Evolutionary conservation across 768 basidiomycete genomes (phyloP).

Genomic region (Rhodosporidiobolus odoratus): DNA sequence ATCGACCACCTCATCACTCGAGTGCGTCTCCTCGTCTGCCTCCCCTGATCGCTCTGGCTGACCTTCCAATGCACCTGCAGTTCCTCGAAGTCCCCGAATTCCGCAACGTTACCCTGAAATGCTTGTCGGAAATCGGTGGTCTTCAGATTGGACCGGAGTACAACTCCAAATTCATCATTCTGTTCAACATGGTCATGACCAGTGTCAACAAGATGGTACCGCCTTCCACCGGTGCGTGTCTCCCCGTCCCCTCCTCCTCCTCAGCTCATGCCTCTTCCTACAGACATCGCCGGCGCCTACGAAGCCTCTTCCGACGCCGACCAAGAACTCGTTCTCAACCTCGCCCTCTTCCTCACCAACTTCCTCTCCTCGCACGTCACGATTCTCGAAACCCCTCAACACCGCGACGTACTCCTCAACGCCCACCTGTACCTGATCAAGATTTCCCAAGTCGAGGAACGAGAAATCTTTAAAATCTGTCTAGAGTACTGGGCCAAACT

Average conservation of each 20-base stretch:
- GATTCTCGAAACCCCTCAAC: constrained; percentile 82
- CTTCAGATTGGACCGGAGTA: constrained; percentile 94
- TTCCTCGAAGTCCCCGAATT: constrained; percentile 96
- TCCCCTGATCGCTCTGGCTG: background rate
- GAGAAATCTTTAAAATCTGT: constrained; percentile 99
- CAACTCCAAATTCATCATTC: constrained; percentile 92
- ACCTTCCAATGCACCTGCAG: constrained; percentile 49
- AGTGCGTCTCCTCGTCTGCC: constrained; percentile 53
- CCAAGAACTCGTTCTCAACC: constrained; percentile 94
- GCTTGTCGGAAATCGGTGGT: constrained; percentile 90
- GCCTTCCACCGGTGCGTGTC: constrained; percentile 63
- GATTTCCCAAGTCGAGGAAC: constrained; percentile 93
- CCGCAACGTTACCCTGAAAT: constrained; percentile 93
- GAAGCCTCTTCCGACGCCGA: constrained; percentile 81
- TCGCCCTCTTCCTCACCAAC: constrained; percentile 94
- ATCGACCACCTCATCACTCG: constrained; percentile 88
- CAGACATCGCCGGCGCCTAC: constrained; percentile 83
- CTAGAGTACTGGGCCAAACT: constrained; percentile 96
- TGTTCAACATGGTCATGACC: constrained; percentile 60
- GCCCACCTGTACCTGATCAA: constrained; percentile 98
- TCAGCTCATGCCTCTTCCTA: background rate
- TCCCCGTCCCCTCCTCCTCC: background rate
- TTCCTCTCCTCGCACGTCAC: constrained; percentile 90
- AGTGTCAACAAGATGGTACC: constrained; percentile 82
- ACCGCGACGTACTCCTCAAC: constrained; percentile 88